Conservation (phyloP, 2,329 filamentous ascomycete species). For the Arthrobotrys sinensis region DNA sequence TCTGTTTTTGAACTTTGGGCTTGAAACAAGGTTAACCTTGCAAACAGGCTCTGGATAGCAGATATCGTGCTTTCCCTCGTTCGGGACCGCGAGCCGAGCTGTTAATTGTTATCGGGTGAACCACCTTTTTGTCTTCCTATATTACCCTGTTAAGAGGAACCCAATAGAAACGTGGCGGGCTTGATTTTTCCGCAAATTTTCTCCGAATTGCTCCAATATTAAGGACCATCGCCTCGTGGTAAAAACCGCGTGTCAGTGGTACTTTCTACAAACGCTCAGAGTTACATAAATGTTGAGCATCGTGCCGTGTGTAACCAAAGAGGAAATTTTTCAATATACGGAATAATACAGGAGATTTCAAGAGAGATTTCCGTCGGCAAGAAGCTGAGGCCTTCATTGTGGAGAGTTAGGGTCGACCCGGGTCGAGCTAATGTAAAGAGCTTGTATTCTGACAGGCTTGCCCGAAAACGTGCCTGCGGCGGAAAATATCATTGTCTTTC, state of each 20-base stretch:
- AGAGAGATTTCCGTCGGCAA: neutral
- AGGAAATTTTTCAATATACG: conserved; percentile 16
- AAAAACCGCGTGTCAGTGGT: conserved; percentile 46
- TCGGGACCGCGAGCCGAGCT: conserved; percentile 62
- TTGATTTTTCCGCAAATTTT: conserved; percentile 62
- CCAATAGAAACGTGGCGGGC: conserved; percentile 61
- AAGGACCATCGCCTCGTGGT: conserved; percentile 46
- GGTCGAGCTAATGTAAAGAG: conserved; percentile 16
- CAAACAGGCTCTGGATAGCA: conserved; percentile 50
- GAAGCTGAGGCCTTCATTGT: conserved; percentile 7
- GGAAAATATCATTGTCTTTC: conserved; percentile 61
- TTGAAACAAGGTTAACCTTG: conserved; percentile 56
- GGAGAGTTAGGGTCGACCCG: conserved; percentile 4
- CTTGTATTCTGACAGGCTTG: conserved; percentile 51
- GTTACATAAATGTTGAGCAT: conserved; percentile 34
- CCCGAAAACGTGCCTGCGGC: conserved; percentile 58
- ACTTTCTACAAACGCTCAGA: conserved; percentile 40
- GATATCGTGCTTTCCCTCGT: conserved; percentile 61
- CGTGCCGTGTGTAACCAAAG: conserved; percentile 33
- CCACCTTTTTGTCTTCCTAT: conserved; percentile 47
- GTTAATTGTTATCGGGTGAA: conserved; percentile 59
- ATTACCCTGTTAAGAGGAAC: conserved; percentile 56
- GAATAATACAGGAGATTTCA: neutral
- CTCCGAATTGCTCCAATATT: conserved; percentile 59
- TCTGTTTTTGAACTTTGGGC: conserved; percentile 46